Evolutionary conservation across 2,329 filamentous ascomycete genomes (phyloP).

Genomic region (Thermothelomyces thermophilus): DNA sequence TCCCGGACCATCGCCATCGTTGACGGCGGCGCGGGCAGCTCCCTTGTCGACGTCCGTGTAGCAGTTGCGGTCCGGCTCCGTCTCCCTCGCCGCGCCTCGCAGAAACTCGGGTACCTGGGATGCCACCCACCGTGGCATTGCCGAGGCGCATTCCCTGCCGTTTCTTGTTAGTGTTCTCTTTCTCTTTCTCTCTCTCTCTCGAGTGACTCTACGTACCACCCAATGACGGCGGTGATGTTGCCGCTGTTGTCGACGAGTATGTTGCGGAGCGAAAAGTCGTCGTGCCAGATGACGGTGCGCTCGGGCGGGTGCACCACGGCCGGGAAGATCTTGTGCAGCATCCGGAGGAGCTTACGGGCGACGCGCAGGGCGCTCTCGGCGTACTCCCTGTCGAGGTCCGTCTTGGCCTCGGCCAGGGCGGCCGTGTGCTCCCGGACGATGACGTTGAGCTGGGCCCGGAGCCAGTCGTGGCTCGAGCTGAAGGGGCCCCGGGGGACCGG

Average conservation of each 20-base stretch:
- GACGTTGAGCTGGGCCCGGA: slow-evolving; percentile 29
- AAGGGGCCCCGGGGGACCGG: slow-evolving; percentile 34
- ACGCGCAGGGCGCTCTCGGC: slow-evolving; percentile 25
- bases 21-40: no score
- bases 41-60: slow-evolving; percentile 28
- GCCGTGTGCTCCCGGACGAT: slow-evolving; percentile 27
- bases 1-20: no score
- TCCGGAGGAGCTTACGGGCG: slow-evolving; percentile 25
- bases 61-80: slow-evolving; percentile 28
- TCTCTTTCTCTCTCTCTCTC: background rate
- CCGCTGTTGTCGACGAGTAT: slow-evolving; percentile 35
- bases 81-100: slow-evolving; percentile 23
- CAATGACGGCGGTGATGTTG: slow-evolving; percentile 32
- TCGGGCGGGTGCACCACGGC: slow-evolving; percentile 22
- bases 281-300: slow-evolving; percentile 32
- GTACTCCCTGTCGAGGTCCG: slow-evolving; percentile 29
- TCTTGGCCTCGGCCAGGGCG: slow-evolving; percentile 17
- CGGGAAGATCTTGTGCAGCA: slow-evolving; percentile 32
- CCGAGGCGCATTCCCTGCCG: slow-evolving; percentile 32
- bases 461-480: slow-evolving; percentile 34
- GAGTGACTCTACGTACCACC: slow-evolving; percentile 31
- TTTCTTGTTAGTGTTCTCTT: background rate
- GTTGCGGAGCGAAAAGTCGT: slow-evolving; percentile 35
- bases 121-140: slow-evolving; percentile 35
- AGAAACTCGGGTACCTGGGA: slow-evolving; percentile 33